These are phyloP conservation scores for Ambrosia hybrid DNA, from an alignment of 140 eudicot species.

Conservation along the genomic window DNA sequence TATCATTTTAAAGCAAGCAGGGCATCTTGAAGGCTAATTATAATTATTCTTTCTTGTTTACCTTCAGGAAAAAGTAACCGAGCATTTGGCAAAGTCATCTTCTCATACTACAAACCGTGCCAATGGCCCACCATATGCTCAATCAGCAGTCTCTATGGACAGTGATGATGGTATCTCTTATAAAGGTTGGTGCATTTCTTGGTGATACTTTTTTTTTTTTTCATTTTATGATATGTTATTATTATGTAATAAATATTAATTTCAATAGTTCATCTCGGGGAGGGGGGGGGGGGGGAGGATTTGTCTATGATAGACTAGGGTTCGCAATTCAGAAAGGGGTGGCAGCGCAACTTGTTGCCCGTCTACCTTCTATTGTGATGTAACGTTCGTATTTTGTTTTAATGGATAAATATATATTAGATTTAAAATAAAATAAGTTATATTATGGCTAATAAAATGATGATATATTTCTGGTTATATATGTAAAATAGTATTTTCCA, in stretches of 20 bases:
- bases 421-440: background rate
- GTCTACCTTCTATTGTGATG: no score
- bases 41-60: background rate
- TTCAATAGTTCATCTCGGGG: background rate
- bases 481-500: background rate
- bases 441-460: background rate
- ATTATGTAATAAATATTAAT: background rate
- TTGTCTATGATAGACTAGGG: no score
- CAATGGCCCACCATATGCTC: constrained; percentile 75
- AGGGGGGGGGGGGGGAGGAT: no score
- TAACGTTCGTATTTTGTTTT: no score
- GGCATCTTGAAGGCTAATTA: background rate
- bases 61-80: constrained; percentile 76
- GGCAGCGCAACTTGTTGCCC: no score
- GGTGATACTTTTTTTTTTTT: background rate
- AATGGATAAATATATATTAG: no score
- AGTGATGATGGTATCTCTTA: constrained; percentile 85
- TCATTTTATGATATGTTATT: background rate
- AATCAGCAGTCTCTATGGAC: constrained; percentile 66
- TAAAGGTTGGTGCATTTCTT: constrained; percentile 50
- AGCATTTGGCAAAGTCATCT: constrained; percentile 65
- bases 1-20: background rate
- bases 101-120: constrained; percentile 74
- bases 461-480: background rate
- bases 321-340: no score